Conservation (phyloP, 805 yeast species). For the Wickerhamiella sergipiensis region DNA sequence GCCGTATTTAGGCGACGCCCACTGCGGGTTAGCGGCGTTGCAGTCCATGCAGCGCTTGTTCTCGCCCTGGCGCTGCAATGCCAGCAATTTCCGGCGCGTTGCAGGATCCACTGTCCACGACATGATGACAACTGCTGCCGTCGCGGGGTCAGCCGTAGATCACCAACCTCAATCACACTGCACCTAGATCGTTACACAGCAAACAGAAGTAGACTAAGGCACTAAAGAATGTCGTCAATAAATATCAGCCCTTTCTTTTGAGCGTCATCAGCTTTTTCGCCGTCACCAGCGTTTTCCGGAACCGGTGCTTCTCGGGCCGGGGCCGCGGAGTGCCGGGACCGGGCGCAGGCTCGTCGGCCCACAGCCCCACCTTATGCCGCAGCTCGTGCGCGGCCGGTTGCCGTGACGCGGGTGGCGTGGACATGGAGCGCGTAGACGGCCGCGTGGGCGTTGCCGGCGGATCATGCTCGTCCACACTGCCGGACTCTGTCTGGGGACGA, state of each 20-base stretch:
- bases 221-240: neutral
- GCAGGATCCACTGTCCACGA: conserved; percentile 89
- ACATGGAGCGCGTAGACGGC: neutral
- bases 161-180: too few relatives aligned
- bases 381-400: neutral
- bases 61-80: conserved; percentile 66
- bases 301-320: neutral
- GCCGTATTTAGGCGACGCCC: conserved; percentile 99
- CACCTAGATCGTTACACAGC: too few relatives aligned
- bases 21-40: conserved; percentile 90
- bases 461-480: neutral
- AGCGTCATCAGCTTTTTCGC: conserved; percentile 1
- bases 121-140: conserved; percentile 27
- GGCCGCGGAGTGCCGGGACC: conserved; percentile 3
- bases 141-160: too few relatives aligned
- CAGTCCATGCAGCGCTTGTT: conserved; percentile 92
- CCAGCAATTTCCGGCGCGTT: conserved; percentile 49
- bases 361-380: neutral
- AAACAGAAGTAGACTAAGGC: neutral
- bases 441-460: neutral
- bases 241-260: neutral
- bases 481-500: neutral
- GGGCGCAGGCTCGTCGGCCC: neutral
- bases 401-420: conserved; percentile 1
- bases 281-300: neutral